A percentile compares a stretch with the other conserved stretches of the same genome.
These are phyloP conservation scores for Sclerotinia nivalis DNA, from an alignment of 2,329 filamentous ascomycete species.

Conservation along the genomic window DNA sequence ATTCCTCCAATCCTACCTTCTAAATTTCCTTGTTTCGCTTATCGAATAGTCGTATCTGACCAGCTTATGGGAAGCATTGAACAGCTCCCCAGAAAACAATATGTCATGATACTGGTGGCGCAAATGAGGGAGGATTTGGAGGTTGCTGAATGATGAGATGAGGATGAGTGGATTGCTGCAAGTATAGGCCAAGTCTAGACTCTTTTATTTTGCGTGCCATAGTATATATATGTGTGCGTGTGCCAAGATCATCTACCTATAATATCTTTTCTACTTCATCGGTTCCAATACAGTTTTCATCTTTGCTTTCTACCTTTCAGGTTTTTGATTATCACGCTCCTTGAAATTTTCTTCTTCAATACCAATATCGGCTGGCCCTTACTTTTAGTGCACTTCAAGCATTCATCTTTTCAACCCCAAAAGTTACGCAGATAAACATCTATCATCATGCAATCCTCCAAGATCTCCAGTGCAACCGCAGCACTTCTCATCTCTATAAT, in stretches of 20 bases:
- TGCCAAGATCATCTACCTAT: not conserved
- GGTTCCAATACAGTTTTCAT: not conserved
- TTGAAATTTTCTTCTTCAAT: not conserved
- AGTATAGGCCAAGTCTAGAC: not conserved
- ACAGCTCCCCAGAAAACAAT: not conserved
- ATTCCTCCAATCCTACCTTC: not conserved
- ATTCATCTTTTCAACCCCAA: not conserved
- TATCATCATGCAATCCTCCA: slow-evolving; percentile 14
- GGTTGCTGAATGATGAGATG: not conserved
- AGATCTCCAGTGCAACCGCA: slow-evolving; percentile 11
- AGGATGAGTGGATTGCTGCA: not conserved
- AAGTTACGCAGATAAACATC: not conserved
- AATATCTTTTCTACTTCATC: not conserved
- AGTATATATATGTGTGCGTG: slow-evolving; percentile 4
- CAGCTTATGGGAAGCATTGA: not conserved
- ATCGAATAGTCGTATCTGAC: not conserved
- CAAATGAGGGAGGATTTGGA: not conserved
- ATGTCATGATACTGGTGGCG: slow-evolving; percentile 5
- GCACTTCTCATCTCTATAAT: slow-evolving; percentile 17
- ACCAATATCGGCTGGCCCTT: not conserved
- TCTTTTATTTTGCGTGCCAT: not conserved
- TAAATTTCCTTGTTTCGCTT: not conserved
- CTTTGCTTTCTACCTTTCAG: not conserved
- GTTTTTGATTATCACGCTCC: not conserved
- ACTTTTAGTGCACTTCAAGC: not conserved